Conservation (phyloP, 352 stramenopile genomes). For the Phytophthora litchii region DNA sequence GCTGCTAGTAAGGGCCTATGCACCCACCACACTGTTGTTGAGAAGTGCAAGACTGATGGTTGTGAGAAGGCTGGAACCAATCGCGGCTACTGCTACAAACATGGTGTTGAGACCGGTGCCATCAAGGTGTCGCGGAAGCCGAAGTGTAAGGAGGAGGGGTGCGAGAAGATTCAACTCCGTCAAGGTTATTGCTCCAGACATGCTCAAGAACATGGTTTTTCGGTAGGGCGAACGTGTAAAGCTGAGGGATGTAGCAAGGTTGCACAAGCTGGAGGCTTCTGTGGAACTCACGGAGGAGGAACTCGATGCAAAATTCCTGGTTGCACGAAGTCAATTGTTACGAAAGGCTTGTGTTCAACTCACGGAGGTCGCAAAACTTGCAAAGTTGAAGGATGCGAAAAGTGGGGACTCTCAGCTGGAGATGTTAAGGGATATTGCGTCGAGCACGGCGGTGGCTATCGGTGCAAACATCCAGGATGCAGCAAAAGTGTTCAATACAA, state of each 20-base stretch:
- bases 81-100: conserved; percentile 30
- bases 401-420: conserved; percentile 26
- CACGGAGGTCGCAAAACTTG: conserved; percentile 34
- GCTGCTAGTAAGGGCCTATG: conserved; percentile 26
- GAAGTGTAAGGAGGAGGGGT: conserved; percentile 30
- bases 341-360: conserved; percentile 27
- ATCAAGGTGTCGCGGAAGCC: conserved; percentile 21
- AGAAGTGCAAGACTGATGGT: conserved; percentile 19
- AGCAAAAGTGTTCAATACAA: conserved; percentile 31
- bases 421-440: conserved; percentile 32
- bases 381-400: conserved; percentile 26
- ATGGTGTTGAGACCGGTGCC: conserved; percentile 19
- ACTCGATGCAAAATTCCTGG: conserved; percentile 24
- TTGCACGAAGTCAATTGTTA: conserved; percentile 24
- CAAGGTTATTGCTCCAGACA: conserved; percentile 33
- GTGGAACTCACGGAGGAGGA: conserved; percentile 27
- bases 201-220: conserved; percentile 24
- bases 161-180: conserved; percentile 21
- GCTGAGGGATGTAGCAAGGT: conserved; percentile 26
- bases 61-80: conserved; percentile 27
- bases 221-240: conserved; percentile 27
- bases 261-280: conserved; percentile 27
- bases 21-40: conserved; percentile 10
- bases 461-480: conserved; percentile 30
- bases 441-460: conserved; percentile 30